Conservation (phyloP, 1,284 basidiomycete genomes). For the Spongispora temasekensis region DNA sequence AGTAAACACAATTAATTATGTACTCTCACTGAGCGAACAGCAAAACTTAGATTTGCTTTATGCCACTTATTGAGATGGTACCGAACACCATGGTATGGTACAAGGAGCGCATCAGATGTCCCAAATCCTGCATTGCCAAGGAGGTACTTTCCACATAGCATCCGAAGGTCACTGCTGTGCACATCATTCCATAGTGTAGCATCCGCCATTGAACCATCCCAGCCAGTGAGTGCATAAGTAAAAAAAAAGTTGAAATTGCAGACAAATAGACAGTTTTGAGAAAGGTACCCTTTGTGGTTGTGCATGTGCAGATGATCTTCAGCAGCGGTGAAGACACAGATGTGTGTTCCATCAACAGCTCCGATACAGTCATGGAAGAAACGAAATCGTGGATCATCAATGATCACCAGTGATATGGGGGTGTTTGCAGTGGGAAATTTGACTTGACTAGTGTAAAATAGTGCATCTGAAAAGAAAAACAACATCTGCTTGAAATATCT, state of each 20-base stretch:
- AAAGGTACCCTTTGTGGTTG: conserved; percentile 21
- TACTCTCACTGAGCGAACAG: no score
- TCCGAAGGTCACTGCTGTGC: background rate
- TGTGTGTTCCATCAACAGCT: background rate
- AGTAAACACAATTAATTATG: no score
- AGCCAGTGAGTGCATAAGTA: conserved; percentile 6
- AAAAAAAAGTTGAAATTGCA: conserved; percentile 18
- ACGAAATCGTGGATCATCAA: background rate
- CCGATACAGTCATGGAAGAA: background rate
- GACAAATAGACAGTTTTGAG: conserved; percentile 29
- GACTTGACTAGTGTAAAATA: background rate
- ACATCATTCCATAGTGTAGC: conserved; percentile 12
- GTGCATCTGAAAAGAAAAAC: background rate
- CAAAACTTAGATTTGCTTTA: background rate
- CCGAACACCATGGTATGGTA: background rate
- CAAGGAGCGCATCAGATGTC: background rate
- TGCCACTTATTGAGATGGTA: conserved; percentile 3
- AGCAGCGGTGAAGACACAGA: background rate
- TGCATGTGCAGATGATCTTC: background rate
- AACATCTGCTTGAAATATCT: background rate
- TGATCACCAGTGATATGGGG: background rate
- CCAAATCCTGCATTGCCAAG: conserved; percentile 12
- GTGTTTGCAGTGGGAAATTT: background rate
- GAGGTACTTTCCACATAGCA: conserved; percentile 11
- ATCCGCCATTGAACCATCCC: conserved; percentile 16